Percentiles rank a stretch among this genome's conserved stretches.
Conservation (phyloP, 192 early-diverging fungal species). For the Rhizophagus sp. region DNA sequence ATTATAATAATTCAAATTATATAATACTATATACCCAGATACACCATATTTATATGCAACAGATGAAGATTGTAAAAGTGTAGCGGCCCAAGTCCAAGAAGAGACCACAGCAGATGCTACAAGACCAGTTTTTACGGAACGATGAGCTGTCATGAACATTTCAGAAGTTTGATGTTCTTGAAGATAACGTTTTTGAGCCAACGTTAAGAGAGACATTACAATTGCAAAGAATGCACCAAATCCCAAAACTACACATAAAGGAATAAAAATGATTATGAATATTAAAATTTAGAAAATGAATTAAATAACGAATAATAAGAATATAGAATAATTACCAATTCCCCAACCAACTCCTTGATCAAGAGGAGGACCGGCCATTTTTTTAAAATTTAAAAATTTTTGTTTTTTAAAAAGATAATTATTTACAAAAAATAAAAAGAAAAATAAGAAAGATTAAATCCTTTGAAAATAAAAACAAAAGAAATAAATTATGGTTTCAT, state of each 20-base stretch:
- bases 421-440: no score
- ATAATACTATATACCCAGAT: slow-evolving; percentile 35
- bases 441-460: no score
- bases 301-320: not conserved
- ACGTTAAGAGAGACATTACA: slow-evolving; percentile 65
- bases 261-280: no score
- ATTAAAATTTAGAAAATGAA: not conserved
- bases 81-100: slow-evolving; percentile 72
- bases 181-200: slow-evolving; percentile 65
- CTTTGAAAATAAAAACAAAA: no score
- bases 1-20: no score
- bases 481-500: no score
- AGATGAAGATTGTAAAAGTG: slow-evolving; percentile 64
- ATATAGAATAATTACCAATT: slow-evolving; percentile 9
- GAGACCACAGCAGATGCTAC: slow-evolving; percentile 70
- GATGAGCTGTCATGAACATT: slow-evolving; percentile 69
- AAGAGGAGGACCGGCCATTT: not conserved
- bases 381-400: not conserved
- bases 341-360: slow-evolving; percentile 5
- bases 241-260: slow-evolving; percentile 37
- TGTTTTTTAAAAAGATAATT: no score
- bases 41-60: slow-evolving; percentile 74
- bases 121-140: slow-evolving; percentile 68
- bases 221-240: slow-evolving; percentile 55
- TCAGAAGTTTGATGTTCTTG: slow-evolving; percentile 64